A percentile compares a stretch with the other conserved stretches of the same genome.
Evolutionary conservation across 306 rosid genomes (phyloP).

Genomic region (Glycine latifolia): DNA sequence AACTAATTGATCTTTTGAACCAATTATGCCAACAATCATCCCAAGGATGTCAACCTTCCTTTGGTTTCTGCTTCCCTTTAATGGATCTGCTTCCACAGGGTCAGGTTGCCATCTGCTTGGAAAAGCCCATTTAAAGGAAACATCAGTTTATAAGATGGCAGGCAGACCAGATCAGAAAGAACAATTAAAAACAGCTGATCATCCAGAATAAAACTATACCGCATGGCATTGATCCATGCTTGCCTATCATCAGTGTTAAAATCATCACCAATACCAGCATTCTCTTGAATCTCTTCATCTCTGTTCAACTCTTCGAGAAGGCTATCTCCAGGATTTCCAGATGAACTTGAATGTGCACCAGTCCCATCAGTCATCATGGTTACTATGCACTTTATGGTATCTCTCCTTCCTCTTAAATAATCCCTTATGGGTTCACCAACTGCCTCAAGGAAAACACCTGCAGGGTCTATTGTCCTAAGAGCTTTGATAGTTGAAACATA

Average conservation of each 20-base stretch:
- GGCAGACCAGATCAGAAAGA: constrained; percentile 25
- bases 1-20: constrained; percentile 95
- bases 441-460: constrained; percentile 97
- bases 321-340: constrained; percentile 95
- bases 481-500: constrained; percentile 97
- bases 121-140: constrained; percentile 39
- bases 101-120: constrained; percentile 96
- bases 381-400: constrained; percentile 96
- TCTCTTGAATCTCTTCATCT: constrained; percentile 90
- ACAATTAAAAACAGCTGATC: constrained; percentile 16
- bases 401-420: constrained; percentile 95
- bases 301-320: constrained; percentile 98
- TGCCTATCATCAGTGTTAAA: constrained; percentile 91
- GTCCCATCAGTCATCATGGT: constrained; percentile 97
- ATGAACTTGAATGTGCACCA: constrained; percentile 79
- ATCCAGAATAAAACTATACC: constrained; percentile 54
- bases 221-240: constrained; percentile 86
- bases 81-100: constrained; percentile 97
- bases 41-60: constrained; percentile 98
- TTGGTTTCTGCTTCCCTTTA: constrained; percentile 84
- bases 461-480: constrained; percentile 92
- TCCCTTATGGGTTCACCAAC: constrained; percentile 98
- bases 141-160: constrained; percentile 31
- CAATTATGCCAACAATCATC: constrained; percentile 94
- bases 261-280: constrained; percentile 78